These are phyloP conservation scores for Epichloe scottii DNA, from an alignment of 2,329 filamentous ascomycete species.

Conservation along the genomic window DNA sequence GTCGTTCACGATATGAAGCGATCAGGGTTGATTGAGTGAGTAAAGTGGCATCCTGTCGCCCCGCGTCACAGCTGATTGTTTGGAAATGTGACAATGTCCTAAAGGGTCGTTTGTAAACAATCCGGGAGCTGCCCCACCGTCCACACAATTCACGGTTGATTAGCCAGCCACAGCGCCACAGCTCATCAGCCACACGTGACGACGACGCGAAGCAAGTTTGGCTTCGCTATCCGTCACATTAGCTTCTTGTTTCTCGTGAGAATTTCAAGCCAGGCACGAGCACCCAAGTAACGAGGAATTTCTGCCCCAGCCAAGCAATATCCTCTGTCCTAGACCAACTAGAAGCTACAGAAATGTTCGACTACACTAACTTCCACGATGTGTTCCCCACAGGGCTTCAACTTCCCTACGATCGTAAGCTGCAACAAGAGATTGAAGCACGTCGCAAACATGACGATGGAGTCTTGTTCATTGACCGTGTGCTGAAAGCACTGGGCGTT, in stretches of 20 bases:
- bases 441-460: constrained; percentile 57
- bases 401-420: constrained; percentile 49
- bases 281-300: too few species aligned
- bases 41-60: constrained; percentile 8
- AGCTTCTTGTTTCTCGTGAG: too few species aligned
- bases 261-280: too few species aligned
- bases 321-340: background rate
- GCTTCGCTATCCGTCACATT: too few species aligned
- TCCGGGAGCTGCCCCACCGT: constrained; percentile 1
- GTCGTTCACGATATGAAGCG: background rate
- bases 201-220: constrained; percentile 8
- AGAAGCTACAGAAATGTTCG: constrained; percentile 34
- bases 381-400: constrained; percentile 52
- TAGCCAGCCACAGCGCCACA: background rate
- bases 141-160: background rate
- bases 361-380: constrained; percentile 54
- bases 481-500: constrained; percentile 58
- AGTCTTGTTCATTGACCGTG: constrained; percentile 66
- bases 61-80: constrained; percentile 18
- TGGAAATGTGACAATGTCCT: constrained; percentile 28
- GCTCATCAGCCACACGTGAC: constrained; percentile 10
- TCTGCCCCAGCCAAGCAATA: background rate
- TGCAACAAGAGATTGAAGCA: constrained; percentile 49
- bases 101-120: constrained; percentile 30
- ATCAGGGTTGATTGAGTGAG: background rate